These are phyloP conservation scores for Euphorbia peplus DNA, from an alignment of 345 rosid genomes.

Conservation along the genomic window DNA sequence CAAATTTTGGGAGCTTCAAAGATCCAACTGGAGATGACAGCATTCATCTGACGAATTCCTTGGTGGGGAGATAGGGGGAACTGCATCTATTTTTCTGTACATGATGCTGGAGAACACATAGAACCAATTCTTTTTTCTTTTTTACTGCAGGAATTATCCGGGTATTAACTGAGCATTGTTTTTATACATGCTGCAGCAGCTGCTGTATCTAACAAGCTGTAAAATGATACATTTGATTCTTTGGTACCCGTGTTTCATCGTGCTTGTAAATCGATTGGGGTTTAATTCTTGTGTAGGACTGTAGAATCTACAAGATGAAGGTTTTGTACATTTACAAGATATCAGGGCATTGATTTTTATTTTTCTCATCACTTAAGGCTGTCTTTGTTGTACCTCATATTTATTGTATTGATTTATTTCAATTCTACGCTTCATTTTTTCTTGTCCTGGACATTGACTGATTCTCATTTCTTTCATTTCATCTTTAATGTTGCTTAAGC, in stretches of 20 bases:
- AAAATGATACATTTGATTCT: constrained; percentile 31
- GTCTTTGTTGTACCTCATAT: neutral
- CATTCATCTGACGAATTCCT: constrained; percentile 24
- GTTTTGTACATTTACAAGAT: constrained; percentile 28
- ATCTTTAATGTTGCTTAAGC: no score
- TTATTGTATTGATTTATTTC: neutral
- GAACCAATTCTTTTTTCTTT: constrained; percentile 19
- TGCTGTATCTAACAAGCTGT: constrained; percentile 50
- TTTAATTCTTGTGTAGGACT: constrained; percentile 22
- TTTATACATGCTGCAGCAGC: constrained; percentile 28
- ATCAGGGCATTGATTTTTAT: constrained; percentile 28
- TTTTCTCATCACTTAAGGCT: neutral
- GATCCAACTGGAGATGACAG: constrained; percentile 29
- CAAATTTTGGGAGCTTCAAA: constrained; percentile 32
- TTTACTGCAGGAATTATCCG: constrained; percentile 18
- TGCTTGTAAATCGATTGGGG: constrained; percentile 33
- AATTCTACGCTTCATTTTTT: neutral
- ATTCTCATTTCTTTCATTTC: no score
- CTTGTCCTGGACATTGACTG: neutral
- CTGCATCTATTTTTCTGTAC: constrained; percentile 29
- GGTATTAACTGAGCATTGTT: constrained; percentile 33
- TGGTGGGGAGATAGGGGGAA: constrained; percentile 25
- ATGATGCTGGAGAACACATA: constrained; percentile 31
- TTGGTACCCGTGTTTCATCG: constrained; percentile 26
- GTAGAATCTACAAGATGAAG: constrained; percentile 16